Evolutionary conservation across 2,329 filamentous ascomycete species (phyloP).

Genomic region (Aureobasidium sp.): DNA sequence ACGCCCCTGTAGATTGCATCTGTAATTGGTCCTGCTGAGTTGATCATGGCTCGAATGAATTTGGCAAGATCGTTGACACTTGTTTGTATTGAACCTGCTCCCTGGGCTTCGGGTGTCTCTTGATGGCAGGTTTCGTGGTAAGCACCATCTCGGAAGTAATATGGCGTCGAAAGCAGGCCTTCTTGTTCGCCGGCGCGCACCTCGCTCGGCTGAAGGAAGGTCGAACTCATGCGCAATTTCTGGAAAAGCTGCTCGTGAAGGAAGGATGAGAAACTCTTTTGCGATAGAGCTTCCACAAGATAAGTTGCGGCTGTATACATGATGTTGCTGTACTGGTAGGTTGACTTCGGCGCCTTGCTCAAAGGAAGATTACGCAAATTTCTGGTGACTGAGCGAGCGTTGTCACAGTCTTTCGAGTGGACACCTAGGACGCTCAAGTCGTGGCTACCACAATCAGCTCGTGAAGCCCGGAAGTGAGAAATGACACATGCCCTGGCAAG

Average conservation of each 20-base stretch:
- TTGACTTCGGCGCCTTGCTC: constrained; percentile 35
- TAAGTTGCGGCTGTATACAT: constrained; percentile 41
- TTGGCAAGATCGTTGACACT: constrained; percentile 25
- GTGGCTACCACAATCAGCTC: constrained; percentile 22
- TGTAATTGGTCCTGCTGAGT: constrained; percentile 18
- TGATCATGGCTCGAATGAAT: constrained; percentile 23
- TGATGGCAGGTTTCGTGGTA: constrained; percentile 22
- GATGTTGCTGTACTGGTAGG: constrained; percentile 43
- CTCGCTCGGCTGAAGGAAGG: constrained; percentile 25
- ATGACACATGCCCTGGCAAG: constrained; percentile 35
- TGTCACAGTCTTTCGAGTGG: constrained; percentile 23
- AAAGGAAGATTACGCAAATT: constrained; percentile 39
- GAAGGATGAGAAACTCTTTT: constrained; percentile 31
- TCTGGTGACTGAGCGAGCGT: constrained; percentile 30
- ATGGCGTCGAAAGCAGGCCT: constrained; percentile 33
- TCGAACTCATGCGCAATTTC: constrained; percentile 40
- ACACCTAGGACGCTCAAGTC: constrained; percentile 25
- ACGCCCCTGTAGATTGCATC: constrained; percentile 20
- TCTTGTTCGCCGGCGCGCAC: constrained; percentile 17
- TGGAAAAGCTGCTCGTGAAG: constrained; percentile 35
- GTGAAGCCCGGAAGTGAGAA: no score
- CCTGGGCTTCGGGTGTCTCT: constrained; percentile 27
- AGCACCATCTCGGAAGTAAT: constrained; percentile 28
- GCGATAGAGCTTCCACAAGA: constrained; percentile 38
- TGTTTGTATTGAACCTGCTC: constrained; percentile 36